Base-by-base conservation (phyloP, 164 flowering plant species). In the Annona cherimola region DNA sequence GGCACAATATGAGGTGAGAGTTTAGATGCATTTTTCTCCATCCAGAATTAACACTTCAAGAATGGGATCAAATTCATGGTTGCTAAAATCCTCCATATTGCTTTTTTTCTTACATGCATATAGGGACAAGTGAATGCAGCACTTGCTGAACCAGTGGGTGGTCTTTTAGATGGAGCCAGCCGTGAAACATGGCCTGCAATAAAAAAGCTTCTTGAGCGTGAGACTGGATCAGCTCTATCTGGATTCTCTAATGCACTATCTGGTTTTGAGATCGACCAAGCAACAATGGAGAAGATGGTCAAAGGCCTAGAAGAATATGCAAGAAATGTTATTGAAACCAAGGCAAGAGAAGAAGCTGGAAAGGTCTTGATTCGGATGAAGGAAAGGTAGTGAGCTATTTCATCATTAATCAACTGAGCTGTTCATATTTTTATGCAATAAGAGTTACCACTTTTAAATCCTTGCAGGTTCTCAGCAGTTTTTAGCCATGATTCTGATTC, bases 401-500 rank as follows among this genome's bases (percentile, higher is more conserved):
- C 20, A 68, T 41, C 46, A 35, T 57, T 65, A 42, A 4, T 18
- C 2, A 41, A 35, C 57, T 66, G 20, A 65, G 19, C 62, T 62
- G 54, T 66, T 74, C 54, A 42, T 5, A 63, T 3, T 26, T 26
- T 39, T 61, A 19, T 12, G 40, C 40, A 54, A 4, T 60, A 44
- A 44, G 35, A 67, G 40, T 76, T 66, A 74, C 70, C 73, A 5
- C 43, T 43, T 39, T 1, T 9, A 73, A 66, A 50, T 74, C 39
- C 35, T 69, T 73, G 14, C 88, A 96, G 99, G 84, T 96, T 96
- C 77, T 66, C 96, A 35, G 87, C 88, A 74, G 72, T 93, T 72
- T 96, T 96, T 78, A 90, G 89, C 80, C 94, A 82, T 82, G 99
- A 96, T 78, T 77, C 93, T 71, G 99, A 96, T 62, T 93, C 97